Base-by-base conservation (phyloP, 805 yeast genomes). In the Ogataea corticis region DNA sequence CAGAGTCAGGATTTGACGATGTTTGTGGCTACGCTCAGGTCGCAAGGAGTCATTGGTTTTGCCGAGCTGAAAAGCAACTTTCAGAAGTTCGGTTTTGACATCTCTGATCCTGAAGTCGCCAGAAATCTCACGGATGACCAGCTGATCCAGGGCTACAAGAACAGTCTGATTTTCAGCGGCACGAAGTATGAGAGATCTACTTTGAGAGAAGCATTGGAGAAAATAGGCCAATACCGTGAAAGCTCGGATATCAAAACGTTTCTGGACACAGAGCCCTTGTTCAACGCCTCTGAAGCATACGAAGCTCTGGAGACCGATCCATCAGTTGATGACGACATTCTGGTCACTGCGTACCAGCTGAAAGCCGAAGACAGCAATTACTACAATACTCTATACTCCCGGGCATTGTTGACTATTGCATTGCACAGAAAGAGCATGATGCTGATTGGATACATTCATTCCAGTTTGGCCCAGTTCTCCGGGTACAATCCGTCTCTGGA, bases 331-430 rank as follows among this genome's bases (percentile, higher is more conserved):
- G 87, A 83, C 58, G 94, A 87, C 50, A 80, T 86, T 35, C 77
- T 88, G 2, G 72, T 81, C 23, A 85, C 95, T 1, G 91, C 95
- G 0, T 86, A 79, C 57, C 82, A 85, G 46, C 71, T 85, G 34
- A 81, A 82, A 48, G 57, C 74, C 2, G 77, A 77, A 33, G 95
- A 87, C 39, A 50, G 57, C 1, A 71, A 70, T 1, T 70, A 73
- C 42, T 58, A 75, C 41, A 69, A 66, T 31, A 51, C 77, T 27
- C 48, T 56, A n/a, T 65, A 71, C 43, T 75, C 79, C 38, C 72
- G 83, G 46, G 81, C 90, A 0, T 65, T 87, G 35, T 66, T 80
- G 19, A 76, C 90, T 0, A 71, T 87, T 29, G 91, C 88, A 0
- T 61, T 76, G 0, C 61, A 68, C 17, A 68, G 88, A 38, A 77